phyloP scores from a whole-genome alignment of 2,329 filamentous ascomycete species.

The Colletotrichum lentis region DNA sequence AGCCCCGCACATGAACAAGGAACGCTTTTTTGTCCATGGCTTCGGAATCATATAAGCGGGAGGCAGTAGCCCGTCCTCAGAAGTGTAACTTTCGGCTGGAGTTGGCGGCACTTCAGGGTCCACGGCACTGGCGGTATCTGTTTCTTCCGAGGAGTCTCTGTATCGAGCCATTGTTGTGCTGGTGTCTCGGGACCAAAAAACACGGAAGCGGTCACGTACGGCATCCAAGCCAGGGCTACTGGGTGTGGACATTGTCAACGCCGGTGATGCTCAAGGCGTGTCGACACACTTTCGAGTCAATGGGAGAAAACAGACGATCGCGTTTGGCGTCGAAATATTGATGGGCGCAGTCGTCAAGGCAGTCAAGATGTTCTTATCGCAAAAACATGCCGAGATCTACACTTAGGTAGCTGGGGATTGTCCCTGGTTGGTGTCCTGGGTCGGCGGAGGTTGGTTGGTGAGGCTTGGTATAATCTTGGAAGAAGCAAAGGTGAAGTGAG shows the following conservation, averaged over 20 bases:
- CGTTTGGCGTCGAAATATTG: not conserved
- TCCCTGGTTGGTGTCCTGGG: not conserved
- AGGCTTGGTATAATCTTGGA: not conserved
- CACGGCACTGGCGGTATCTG: not conserved
- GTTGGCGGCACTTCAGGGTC: conserved; percentile 6
- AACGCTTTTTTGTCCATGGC: conserved; percentile 31
- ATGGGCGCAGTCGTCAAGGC: not conserved
- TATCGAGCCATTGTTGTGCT: conserved; percentile 5
- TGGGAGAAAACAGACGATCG: not conserved
- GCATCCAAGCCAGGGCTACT: conserved; percentile 15
- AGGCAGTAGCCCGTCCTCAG: conserved; percentile 25
- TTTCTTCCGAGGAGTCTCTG: conserved; percentile 21
- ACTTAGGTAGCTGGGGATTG: too few relatives aligned
- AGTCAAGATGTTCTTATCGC: not conserved
- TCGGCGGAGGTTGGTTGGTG: not conserved
- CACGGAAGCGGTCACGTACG: conserved; percentile 30
- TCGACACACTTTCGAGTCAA: not conserved
- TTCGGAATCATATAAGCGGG: conserved; percentile 28
- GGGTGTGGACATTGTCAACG: conserved; percentile 12
- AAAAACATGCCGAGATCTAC: conserved; percentile 15
- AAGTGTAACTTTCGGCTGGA: conserved; percentile 26
- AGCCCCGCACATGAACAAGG: conserved; percentile 34
- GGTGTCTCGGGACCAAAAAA: conserved; percentile 24
- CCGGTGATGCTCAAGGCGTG: not conserved
- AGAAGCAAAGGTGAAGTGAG: not conserved